A percentile compares a stretch with the other conserved stretches of the same genome.
These are phyloP conservation scores for Poronia punctata DNA, from an alignment of 495 filamentous ascomycete species.

Conservation along the genomic window DNA sequence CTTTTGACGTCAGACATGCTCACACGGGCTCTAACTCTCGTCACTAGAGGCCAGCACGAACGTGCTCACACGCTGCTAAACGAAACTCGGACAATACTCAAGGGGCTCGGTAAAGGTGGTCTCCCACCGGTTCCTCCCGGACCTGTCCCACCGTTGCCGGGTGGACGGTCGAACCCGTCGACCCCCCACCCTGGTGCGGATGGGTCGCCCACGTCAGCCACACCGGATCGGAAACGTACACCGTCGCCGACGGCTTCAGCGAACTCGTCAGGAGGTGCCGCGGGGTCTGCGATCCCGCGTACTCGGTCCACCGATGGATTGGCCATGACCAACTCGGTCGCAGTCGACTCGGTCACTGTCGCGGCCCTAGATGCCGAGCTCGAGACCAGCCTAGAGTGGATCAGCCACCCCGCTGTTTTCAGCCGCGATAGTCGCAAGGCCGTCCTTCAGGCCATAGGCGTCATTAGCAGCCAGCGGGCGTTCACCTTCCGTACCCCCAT, in stretches of 20 bases:
- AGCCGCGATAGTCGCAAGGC: constrained; percentile 92
- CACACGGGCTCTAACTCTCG: constrained; percentile 82
- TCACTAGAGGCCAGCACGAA: constrained; percentile 86
- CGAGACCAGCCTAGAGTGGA: constrained; percentile 95
- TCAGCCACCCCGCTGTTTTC: constrained; percentile 94
- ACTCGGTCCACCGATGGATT: constrained; percentile 39
- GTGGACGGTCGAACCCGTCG: constrained; percentile 39
- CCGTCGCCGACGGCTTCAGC: constrained; percentile 45
- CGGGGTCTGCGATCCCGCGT: constrained; percentile 23
- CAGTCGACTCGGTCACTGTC: constrained; percentile 73
- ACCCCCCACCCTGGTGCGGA: constrained; percentile 41
- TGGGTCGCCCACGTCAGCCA: constrained; percentile 36
- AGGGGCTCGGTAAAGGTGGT: constrained; percentile 90
- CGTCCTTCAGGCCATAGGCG: constrained; percentile 91
- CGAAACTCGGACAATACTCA: constrained; percentile 92
- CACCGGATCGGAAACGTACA: constrained; percentile 41
- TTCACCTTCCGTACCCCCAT: constrained; percentile 88
- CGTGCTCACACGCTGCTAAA: constrained; percentile 83
- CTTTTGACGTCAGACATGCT: constrained; percentile 97
- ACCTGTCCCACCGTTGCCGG: constrained; percentile 34
- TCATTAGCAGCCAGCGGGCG: constrained; percentile 88
- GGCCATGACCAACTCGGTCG: constrained; percentile 51
- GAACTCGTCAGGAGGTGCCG: constrained; percentile 27
- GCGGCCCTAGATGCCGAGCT: constrained; percentile 85
- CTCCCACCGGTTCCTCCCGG: constrained; percentile 76